Conservation (phyloP, 148 eudicot species). For the Fagopyrum tataricum region DNA sequence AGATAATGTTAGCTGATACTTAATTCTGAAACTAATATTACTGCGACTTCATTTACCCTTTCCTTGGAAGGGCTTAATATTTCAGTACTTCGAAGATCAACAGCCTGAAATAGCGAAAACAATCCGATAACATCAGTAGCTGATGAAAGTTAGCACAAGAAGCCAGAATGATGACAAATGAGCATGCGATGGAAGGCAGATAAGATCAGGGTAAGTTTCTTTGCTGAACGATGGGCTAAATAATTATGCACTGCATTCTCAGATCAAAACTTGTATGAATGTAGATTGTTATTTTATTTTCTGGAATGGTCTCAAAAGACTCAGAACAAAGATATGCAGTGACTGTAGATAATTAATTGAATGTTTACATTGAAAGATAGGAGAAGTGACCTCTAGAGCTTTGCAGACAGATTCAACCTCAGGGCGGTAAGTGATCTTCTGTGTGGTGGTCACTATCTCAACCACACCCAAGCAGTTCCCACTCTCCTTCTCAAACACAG, state of each 20-base stretch:
- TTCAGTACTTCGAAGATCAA: conserved; percentile 62
- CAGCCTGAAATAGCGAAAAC: conserved; percentile 43
- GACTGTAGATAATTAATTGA: no score
- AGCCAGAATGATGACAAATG: background rate
- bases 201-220: background rate
- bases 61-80: conserved; percentile 27
- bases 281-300: background rate
- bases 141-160: background rate
- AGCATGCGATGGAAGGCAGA: background rate
- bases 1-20: background rate
- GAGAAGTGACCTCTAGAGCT: conserved; percentile 65
- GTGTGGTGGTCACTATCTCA: conserved; percentile 61
- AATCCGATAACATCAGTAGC: background rate
- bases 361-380: background rate
- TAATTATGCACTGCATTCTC: background rate
- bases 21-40: background rate
- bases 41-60: conserved; percentile 30
- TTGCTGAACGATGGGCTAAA: background rate
- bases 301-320: background rate
- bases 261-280: background rate
- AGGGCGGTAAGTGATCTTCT: conserved; percentile 42
- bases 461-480: conserved; percentile 63
- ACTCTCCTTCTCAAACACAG: conserved; percentile 59
- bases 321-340: background rate
- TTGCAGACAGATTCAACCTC: conserved; percentile 60